Evolutionary conservation across 768 basidiomycete species (phyloP).

Genomic region (Pulveroboletus sp.): DNA sequence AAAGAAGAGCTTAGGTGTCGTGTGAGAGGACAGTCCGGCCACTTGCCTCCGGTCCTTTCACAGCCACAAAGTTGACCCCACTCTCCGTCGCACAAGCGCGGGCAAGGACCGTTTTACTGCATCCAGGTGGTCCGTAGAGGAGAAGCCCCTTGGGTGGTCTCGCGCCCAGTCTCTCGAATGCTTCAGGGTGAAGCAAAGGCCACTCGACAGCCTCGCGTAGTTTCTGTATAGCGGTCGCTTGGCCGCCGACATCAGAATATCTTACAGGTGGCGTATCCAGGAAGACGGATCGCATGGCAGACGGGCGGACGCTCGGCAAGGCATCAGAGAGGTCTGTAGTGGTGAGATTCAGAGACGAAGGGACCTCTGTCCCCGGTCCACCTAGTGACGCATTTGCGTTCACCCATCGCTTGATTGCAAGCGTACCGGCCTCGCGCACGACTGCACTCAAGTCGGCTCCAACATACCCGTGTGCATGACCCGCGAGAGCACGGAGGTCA

Average conservation of each 20-base stretch:
- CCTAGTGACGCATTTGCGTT: conserved; percentile 17
- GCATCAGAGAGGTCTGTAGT: conserved; percentile 63
- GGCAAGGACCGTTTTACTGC: conserved; percentile 91
- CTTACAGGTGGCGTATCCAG: conserved; percentile 77
- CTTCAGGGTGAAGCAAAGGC: conserved; percentile 84
- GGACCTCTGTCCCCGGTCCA: conserved; percentile 3
- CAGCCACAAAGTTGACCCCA: conserved; percentile 92
- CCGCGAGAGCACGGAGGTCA: conserved; percentile 63
- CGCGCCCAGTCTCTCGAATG: conserved; percentile 84
- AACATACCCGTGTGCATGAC: conserved; percentile 90
- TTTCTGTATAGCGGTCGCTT: conserved; percentile 73
- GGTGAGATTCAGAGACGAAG: conserved; percentile 40
- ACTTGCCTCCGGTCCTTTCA: conserved; percentile 93
- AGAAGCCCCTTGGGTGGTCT: conserved; percentile 85
- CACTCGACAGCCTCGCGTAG: conserved; percentile 91
- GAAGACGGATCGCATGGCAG: conserved; percentile 91
- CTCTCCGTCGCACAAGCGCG: conserved; percentile 91
- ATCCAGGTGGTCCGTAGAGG: conserved; percentile 95
- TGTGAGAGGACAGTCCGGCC: background rate
- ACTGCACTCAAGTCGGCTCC: conserved; percentile 93
- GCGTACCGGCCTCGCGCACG: conserved; percentile 87
- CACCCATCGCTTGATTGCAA: conserved; percentile 84
- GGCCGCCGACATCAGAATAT: conserved; percentile 90
- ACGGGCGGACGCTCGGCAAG: conserved; percentile 79
- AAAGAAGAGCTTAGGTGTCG: conserved; percentile 5